Percentiles rank a stretch among this genome's conserved stretches.
Evolutionary conservation across 2,329 filamentous ascomycete genomes (phyloP).

Genomic region (Nothophoma quercina): DNA sequence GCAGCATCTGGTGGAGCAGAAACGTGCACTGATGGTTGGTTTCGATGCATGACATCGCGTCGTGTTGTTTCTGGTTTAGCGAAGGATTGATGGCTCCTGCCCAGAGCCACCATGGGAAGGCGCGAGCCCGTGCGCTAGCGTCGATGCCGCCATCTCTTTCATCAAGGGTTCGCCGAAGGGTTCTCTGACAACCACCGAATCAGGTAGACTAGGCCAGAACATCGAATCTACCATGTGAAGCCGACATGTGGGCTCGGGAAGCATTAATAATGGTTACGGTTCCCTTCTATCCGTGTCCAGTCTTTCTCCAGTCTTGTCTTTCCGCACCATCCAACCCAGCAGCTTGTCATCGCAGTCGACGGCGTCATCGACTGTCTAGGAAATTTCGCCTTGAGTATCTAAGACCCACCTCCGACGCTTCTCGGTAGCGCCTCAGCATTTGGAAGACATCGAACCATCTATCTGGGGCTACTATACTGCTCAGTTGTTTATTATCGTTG

Average conservation of each 20-base stretch:
- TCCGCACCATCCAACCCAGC: constrained; percentile 11
- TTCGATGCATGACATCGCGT: constrained; percentile 30
- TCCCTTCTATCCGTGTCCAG: constrained; percentile 5
- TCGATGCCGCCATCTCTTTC: constrained; percentile 27
- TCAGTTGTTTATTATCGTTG: not conserved
- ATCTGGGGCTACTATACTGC: constrained; percentile 4
- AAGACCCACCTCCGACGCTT: constrained; percentile 20
- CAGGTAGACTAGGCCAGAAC: constrained; percentile 19
- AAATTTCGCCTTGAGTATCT: constrained; percentile 23
- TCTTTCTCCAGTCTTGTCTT: not conserved
- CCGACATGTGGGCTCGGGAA: constrained; percentile 19
- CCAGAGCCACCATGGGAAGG: not conserved
- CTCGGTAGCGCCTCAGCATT: constrained; percentile 20
- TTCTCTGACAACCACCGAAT: constrained; percentile 15
- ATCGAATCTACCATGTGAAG: constrained; percentile 7
- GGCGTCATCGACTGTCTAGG: constrained; percentile 20
- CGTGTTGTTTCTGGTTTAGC: constrained; percentile 27
- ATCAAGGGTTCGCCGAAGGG: constrained; percentile 22
- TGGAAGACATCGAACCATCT: constrained; percentile 15
- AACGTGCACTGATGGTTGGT: constrained; percentile 35
- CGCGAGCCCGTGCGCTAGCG: constrained; percentile 14
- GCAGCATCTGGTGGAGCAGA: constrained; percentile 20
- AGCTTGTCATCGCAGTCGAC: constrained; percentile 5
- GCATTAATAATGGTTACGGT: constrained; percentile 25
- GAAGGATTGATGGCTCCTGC: constrained; percentile 4